Conservation (phyloP, 345 rosid genomes). For the Kernera saxatilis region DNA sequence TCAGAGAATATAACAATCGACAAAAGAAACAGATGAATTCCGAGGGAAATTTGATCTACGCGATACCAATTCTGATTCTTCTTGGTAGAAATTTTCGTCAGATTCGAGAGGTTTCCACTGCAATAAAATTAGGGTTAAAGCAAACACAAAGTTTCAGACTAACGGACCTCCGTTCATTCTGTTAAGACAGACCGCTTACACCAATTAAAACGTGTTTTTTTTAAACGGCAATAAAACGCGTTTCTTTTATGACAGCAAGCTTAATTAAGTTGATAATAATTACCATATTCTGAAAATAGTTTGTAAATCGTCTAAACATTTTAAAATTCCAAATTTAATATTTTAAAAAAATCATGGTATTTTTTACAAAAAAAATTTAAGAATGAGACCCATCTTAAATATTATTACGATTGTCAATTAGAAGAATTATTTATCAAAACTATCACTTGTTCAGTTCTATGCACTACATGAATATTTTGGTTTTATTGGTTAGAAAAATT, state of each 20-base stretch:
- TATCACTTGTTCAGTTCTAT: not conserved
- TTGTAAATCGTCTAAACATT: not conserved
- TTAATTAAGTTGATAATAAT: not conserved
- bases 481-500: not conserved
- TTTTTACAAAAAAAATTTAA: not conserved
- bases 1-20: not conserved
- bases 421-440: not conserved
- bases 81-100: not conserved
- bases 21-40: not conserved
- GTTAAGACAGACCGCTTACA: not conserved
- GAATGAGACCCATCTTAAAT: not conserved
- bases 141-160: not conserved
- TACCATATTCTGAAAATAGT: not conserved
- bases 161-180: slow-evolving; percentile 24
- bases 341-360: too few relatives aligned
- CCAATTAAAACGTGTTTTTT: not conserved
- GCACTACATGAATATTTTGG: not conserved
- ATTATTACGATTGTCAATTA: not conserved
- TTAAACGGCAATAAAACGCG: not conserved
- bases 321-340: not conserved
- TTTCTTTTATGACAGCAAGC: not conserved
- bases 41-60: not conserved
- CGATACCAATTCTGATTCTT: not conserved
- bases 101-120: not conserved
- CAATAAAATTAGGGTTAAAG: slow-evolving; percentile 17